These are phyloP conservation scores for Carex pumila DNA, from an alignment of 176 grass and related monocot species.

Conservation along the genomic window DNA sequence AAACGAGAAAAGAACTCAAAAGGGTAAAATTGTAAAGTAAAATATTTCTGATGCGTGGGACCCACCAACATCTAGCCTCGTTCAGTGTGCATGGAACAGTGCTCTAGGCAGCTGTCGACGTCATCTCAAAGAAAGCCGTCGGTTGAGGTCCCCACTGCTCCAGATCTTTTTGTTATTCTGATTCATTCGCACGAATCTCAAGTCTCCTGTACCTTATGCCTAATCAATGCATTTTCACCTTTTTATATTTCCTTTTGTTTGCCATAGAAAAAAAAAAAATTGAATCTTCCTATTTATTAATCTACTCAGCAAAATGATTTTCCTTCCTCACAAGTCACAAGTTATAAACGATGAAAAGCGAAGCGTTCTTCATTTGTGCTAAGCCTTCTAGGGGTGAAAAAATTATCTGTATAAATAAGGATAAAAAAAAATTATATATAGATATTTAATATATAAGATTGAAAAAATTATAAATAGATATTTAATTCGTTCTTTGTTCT, in stretches of 20 bases:
- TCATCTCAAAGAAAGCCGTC: slow-evolving; percentile 17
- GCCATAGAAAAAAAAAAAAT: background rate
- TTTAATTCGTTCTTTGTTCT: no score
- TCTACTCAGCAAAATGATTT: background rate
- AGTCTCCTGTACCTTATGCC: background rate
- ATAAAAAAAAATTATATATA: no score
- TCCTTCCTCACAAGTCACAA: no score
- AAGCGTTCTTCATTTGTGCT: no score
- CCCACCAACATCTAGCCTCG: background rate
- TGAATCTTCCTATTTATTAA: background rate
- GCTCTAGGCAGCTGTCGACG: background rate
- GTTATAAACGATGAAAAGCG: no score
- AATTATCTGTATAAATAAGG: no score
- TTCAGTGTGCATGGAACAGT: background rate
- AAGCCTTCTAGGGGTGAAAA: no score
- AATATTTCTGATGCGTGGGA: background rate
- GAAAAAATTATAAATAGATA: no score
- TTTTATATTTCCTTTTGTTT: background rate
- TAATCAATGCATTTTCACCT: background rate
- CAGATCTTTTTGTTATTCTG: background rate
- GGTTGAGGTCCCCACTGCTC: background rate
- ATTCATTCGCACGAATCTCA: background rate
- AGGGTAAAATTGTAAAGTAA: background rate
- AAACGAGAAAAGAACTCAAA: background rate
- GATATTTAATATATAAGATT: no score